Evolutionary conservation across 1,139 yeast genomes (phyloP), one percentile per base, ranked within the genome.

Genomic region (Sugiyamaella sp.): DNA sequence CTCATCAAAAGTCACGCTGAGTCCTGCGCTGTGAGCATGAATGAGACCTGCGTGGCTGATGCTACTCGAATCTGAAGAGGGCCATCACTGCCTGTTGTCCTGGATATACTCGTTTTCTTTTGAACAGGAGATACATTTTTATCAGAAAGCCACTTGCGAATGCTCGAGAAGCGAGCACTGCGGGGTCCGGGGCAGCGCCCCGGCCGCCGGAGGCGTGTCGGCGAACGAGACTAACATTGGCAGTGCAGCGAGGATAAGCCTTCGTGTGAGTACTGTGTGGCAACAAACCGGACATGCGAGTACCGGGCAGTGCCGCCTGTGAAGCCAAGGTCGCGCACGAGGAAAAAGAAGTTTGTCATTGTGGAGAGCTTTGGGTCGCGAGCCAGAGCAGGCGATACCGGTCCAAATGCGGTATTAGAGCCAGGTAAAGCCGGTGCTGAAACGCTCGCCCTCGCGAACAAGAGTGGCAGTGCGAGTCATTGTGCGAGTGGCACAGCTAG

Each of bases 171-270:
- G 41, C 41, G 41, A 37, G 24, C 5, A 17, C 41, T 3, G 16
- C 24, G 41, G 41, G 41, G 41, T 20, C 41, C 16, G 41, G 41
- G 41, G 21, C 41, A 37, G 5, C 12, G 41, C 24, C 41, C 41
- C 41, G 9, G 41, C 41, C 41, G 41, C 41, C 41, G 21, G 41
- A 37, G 41, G 41, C 41, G 16, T 4, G 41, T 37, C 21, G 4
- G 14, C 41, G 6, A 37, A 14, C 32, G 3, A 14, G 2, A 20
- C 22, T 10, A 14, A 25, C 43, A 6, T 39, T 4, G 8, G 12
- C 17, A 45, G 49, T 51, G 51, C 20, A 46, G 45, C 27, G 50
- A 46, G 35, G 54, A 37, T 21, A 51, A 51, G 40, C 51, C 54
- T 2, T 29, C 50, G 5, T 51, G 51, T 32, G 54, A 46, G 33